Evolutionary conservation across 2,329 filamentous ascomycete genomes (phyloP), one percentile per base, ranked within the genome.

Genomic region (Cercospora zeae-maydis): DNA sequence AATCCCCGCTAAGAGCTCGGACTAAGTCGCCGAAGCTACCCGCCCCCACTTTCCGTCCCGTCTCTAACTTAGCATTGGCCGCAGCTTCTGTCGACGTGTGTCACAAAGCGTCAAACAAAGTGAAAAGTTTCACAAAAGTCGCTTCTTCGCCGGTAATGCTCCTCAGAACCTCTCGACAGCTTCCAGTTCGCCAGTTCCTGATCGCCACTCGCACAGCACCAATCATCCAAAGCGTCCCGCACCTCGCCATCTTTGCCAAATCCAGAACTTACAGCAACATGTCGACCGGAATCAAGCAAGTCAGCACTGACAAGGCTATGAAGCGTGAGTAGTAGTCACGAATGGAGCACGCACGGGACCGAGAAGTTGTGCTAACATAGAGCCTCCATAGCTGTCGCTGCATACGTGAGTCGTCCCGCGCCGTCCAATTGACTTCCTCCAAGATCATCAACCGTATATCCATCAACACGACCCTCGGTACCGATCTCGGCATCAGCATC

Each of bases 331-430:
- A 7, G 24, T 27, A 27, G 24, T 27, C 24, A 11, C 30, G 31
- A 19, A 13, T 36, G 4, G 31, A 19, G 1, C 31, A 34, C 31
- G 19, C 37, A 14, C 16, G 27, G n/a, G 8, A 34, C 24, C 30
- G 9, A 52, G 37, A 30, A 56, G 16, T 34, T 11, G 49, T 47
- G 14, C 51, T 56, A 21, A 61, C 36, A 33, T 13, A 49, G 51
- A 10, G 36, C 30, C 19, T 54, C 3, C n/a, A 55, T 62, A 79
- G 77, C 77, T 72, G 76, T 76, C 56, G 77, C 76, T 36, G 76
- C 77, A 61, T 79, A 79, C 64, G 78, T 79, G 77, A 61, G 78
- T 77, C 19, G 8, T 36, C 11, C 54, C 47, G 27, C 24, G 3
- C 24, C 39, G 13, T 37, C 27, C 34, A 39, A 10, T 55, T 21